phyloP scores from a whole-genome alignment of 768 basidiomycete genomes.

The Tricholoma sp. region DNA sequence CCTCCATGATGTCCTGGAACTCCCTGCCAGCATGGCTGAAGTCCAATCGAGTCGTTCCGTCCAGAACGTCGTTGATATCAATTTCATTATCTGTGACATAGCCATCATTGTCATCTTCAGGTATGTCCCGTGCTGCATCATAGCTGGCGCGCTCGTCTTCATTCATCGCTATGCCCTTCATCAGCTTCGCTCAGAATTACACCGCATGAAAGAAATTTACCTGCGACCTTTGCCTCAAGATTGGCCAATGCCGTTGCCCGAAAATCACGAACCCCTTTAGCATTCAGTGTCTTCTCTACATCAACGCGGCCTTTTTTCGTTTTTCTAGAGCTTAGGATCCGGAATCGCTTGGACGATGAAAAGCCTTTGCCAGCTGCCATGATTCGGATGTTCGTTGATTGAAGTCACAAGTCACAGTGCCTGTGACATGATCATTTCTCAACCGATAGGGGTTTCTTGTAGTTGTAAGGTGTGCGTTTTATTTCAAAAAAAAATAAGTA shows the following conservation, averaged over 20 bases:
- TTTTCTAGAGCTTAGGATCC: background rate
- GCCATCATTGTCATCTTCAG: background rate
- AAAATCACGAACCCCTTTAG: background rate
- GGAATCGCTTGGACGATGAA: background rate
- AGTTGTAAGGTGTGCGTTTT: no score
- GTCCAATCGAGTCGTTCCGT: background rate
- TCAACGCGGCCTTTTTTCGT: background rate
- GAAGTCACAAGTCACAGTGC: no score
- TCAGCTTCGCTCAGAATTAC: background rate
- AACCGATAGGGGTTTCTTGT: no score
- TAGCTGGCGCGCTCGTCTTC: background rate
- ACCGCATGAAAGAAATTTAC: background rate
- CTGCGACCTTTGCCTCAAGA: background rate
- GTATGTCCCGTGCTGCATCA: background rate
- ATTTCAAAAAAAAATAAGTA: no score
- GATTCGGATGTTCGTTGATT: background rate
- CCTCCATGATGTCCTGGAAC: slow-evolving; percentile 2
- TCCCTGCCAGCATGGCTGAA: slow-evolving; percentile 3
- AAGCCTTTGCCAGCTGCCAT: background rate
- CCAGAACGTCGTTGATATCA: background rate
- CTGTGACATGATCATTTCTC: no score
- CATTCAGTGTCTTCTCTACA: background rate
- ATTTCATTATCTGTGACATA: background rate
- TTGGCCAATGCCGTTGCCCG: background rate
- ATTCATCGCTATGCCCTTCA: background rate